These are phyloP conservation scores for Epicoccum nigrum DNA, from an alignment of 2,329 filamentous ascomycete genomes.

Conservation along the genomic window DNA sequence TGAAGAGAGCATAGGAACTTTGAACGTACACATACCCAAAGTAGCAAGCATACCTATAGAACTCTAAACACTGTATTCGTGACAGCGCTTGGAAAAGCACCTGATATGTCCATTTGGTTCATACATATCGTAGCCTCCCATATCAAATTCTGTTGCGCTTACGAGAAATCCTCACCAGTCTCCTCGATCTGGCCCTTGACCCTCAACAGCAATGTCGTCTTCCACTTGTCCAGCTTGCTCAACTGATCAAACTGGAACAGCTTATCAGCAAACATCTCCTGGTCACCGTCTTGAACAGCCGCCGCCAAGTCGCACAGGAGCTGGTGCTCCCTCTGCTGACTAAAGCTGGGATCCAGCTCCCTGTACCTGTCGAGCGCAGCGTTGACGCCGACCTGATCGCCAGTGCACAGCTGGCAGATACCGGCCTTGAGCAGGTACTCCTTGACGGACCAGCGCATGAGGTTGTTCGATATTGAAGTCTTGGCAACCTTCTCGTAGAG, in stretches of 20 bases:
- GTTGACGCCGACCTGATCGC: constrained; percentile 77
- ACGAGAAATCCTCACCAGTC: constrained; percentile 72
- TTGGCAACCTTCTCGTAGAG: constrained; percentile 81
- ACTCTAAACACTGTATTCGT: neutral
- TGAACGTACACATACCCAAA: neutral
- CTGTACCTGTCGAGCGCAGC: constrained; percentile 82
- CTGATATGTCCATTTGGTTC: neutral
- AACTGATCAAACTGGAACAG: constrained; percentile 89
- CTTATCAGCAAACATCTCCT: constrained; percentile 83
- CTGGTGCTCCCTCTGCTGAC: constrained; percentile 78
- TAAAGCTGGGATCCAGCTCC: constrained; percentile 70
- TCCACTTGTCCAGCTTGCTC: constrained; percentile 96
- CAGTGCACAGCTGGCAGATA: constrained; percentile 81
- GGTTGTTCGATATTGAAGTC: constrained; percentile 81
- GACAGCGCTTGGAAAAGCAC: neutral
- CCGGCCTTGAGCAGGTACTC: constrained; percentile 95
- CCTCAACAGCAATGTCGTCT: constrained; percentile 81
- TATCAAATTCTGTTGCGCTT: constrained; percentile 9
- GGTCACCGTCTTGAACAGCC: constrained; percentile 76
- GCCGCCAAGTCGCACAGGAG: constrained; percentile 78
- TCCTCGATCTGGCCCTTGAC: constrained; percentile 85
- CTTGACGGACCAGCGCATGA: constrained; percentile 71
- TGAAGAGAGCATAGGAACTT: neutral
- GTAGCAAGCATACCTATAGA: neutral
- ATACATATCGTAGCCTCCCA: neutral